These are phyloP conservation scores for Aspergillus aculeatinus DNA, from an alignment of 2,329 filamentous ascomycete genomes.

Conservation along the genomic window DNA sequence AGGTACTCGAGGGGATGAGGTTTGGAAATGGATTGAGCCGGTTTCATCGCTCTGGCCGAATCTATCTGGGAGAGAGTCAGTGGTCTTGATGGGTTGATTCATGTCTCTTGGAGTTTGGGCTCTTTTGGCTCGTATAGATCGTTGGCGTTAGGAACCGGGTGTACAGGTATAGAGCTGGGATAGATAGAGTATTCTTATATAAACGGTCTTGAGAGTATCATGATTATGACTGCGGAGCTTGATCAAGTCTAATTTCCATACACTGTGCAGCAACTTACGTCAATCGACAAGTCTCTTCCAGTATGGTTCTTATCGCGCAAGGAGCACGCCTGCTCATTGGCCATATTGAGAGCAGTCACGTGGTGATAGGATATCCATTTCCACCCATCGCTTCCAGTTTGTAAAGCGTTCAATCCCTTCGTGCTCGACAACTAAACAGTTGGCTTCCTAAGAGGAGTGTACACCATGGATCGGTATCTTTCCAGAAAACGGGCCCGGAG, in stretches of 20 bases:
- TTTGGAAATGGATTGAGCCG: slow-evolving; percentile 24
- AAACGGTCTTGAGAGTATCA: not conserved
- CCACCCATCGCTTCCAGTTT: not conserved
- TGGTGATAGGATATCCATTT: not conserved
- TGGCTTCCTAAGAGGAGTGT: not conserved
- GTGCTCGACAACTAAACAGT: not conserved
- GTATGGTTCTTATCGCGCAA: not conserved
- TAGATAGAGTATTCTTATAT: not conserved
- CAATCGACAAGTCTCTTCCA: too few relatives aligned
- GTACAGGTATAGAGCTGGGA: not conserved
- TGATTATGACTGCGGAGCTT: too few relatives aligned
- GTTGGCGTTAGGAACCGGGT: not conserved
- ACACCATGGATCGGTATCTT: slow-evolving; percentile 44
- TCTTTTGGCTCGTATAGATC: not conserved
- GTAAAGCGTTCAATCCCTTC: not conserved
- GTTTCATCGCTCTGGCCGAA: slow-evolving; percentile 24
- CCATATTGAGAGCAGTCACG: slow-evolving; percentile 24
- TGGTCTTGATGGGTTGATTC: slow-evolving; percentile 17
- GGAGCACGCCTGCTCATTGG: slow-evolving; percentile 26
- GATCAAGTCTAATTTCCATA: too few relatives aligned
- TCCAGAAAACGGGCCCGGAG: slow-evolving; percentile 37
- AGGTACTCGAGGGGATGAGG: slow-evolving; percentile 28
- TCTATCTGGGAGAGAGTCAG: slow-evolving; percentile 27
- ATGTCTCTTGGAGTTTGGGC: not conserved
- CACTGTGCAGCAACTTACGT: too few relatives aligned